A percentile compares a stretch with the other conserved stretches of the same genome.
Conservation (phyloP, 352 stramenopile species). For the Phytophthora nicotianae region DNA sequence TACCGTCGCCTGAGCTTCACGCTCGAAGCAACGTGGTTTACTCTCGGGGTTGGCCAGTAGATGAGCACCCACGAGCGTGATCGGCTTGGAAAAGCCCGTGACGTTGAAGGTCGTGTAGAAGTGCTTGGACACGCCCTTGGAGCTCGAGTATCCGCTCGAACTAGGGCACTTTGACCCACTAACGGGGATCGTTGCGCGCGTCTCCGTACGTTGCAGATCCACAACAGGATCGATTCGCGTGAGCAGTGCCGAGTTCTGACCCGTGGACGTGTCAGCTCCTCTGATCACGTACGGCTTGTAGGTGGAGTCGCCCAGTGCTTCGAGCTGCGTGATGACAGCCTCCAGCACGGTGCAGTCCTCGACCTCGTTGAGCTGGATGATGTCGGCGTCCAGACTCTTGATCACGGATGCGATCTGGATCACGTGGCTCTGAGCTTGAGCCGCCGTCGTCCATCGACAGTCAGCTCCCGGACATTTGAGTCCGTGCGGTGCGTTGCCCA, state of each 20-base stretch:
- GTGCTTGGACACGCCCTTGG: conserved; percentile 71
- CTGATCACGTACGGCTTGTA: conserved; percentile 71
- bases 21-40: conserved; percentile 60
- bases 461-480: conserved; percentile 53
- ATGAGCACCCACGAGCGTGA: conserved; percentile 70
- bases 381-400: conserved; percentile 58
- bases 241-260: conserved; percentile 68
- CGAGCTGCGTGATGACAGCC: conserved; percentile 54
- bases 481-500: conserved; percentile 41
- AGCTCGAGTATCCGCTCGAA: conserved; percentile 39
- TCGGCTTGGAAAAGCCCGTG: conserved; percentile 62
- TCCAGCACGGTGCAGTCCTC: conserved; percentile 61
- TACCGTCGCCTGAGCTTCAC: conserved; percentile 67
- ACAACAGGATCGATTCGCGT: conserved; percentile 65
- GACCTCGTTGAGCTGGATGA: conserved; percentile 72
- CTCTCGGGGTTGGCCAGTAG: conserved; percentile 65
- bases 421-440: conserved; percentile 52
- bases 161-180: conserved; percentile 58
- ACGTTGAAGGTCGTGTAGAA: conserved; percentile 77
- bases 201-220: conserved; percentile 48
- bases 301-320: conserved; percentile 48
- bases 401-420: conserved; percentile 57
- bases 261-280: conserved; percentile 66
- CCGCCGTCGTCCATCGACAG: conserved; percentile 57
- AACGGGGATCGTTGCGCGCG: conserved; percentile 45